Conservation (phyloP, 345 rosid species). For the Eucalyptus sp. region DNA sequence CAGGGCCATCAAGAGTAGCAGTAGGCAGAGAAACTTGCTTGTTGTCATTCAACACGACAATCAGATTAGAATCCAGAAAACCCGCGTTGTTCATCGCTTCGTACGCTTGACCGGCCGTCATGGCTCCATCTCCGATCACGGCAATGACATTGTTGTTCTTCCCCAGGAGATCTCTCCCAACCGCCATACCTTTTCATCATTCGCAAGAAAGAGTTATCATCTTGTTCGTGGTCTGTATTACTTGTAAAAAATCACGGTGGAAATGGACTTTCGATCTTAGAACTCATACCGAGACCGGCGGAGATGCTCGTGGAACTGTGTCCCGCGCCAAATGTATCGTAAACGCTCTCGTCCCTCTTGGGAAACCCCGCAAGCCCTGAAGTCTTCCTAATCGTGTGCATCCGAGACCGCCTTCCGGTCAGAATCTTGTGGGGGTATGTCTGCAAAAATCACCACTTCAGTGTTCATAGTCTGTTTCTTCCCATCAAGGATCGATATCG, state of each 20-base stretch:
- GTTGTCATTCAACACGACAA: slow-evolving; percentile 51
- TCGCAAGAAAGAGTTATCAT: background rate
- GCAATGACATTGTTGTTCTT: slow-evolving; percentile 52
- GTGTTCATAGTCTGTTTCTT: background rate
- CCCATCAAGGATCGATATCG: background rate
- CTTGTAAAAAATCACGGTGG: background rate
- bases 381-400: slow-evolving; percentile 59
- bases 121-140: slow-evolving; percentile 75
- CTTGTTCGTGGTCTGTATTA: background rate
- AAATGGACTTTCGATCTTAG: background rate
- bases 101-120: slow-evolving; percentile 75
- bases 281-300: slow-evolving; percentile 54
- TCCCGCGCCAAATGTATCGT: slow-evolving; percentile 68
- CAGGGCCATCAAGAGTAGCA: slow-evolving; percentile 69
- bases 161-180: slow-evolving; percentile 48
- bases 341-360: slow-evolving; percentile 55
- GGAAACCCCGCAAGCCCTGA: slow-evolving; percentile 75
- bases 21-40: slow-evolving; percentile 72
- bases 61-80: slow-evolving; percentile 45
- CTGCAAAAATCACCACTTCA: slow-evolving; percentile 8
- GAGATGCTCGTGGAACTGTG: slow-evolving; percentile 81
- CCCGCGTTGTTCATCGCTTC: slow-evolving; percentile 79
- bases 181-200: slow-evolving; percentile 44
- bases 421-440: slow-evolving; percentile 65
- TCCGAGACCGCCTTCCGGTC: slow-evolving; percentile 61